Base-by-base conservation (phyloP, 192 early-diverging fungal species). In the Coemansia sp. region DNA sequence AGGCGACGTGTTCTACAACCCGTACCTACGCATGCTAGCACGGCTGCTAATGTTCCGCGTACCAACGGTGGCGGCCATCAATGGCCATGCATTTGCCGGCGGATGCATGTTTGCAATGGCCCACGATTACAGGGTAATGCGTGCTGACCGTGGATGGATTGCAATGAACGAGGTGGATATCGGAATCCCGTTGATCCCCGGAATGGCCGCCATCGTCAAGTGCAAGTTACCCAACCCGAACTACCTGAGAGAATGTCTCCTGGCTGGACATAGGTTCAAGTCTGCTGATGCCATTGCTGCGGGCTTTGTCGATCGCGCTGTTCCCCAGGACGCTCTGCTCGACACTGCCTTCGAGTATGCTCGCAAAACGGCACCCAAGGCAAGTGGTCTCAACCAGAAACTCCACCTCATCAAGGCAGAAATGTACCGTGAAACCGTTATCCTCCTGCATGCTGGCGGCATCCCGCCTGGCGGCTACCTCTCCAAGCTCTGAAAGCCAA, bases 61-160 rank as follows among this genome's bases (percentile, higher is more conserved):
- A 14, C 88, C 90, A 0, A 91, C 90, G 0, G 79, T 91, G 27
- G 90, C 90, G 4, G 89, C 88, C 9, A 67, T 91, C 23, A 91
- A 91, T 57, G 89, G 89, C 3, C 90, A 91, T 45, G 87, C 90
- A 17, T 91, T 91, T 78, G 90, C 90, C n/a, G 90, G 90, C 55
- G 90, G 90, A 14, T 90, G 84, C 68, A 83, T 82, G 75, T 77
- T 83, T 41, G 69, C 74, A 11, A 28, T 84, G 54, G 82, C 79
- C 6, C 77, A 79, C 58, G 90, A 91, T 59, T 87, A 87, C 67
- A 84, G 90, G 20, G 85, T 90, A 4, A 90, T 91, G 90, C 75
- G 88, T 1, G 75, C 81, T 22, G 88, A 91, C 64, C 83, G 86
- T 37, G 90, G 90, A 6, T 91, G 79, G 64, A 82, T 91, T 31